Base-by-base conservation (phyloP, 192 early-diverging fungal species). In the Phlyctochytrium planicorne region DNA sequence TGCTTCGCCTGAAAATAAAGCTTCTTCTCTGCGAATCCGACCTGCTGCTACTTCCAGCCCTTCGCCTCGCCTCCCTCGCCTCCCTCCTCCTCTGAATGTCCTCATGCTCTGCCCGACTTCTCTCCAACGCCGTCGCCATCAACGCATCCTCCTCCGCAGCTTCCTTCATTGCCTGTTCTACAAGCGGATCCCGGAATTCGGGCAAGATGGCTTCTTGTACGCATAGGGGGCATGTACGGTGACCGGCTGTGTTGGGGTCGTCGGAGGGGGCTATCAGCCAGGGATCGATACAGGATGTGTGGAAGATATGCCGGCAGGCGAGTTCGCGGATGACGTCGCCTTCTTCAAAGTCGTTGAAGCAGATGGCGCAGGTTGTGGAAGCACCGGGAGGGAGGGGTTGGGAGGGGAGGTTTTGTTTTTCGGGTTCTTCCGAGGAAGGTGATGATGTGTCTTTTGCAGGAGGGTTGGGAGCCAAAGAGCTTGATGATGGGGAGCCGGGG, bases 271-370 rank as follows among this genome's bases (percentile, higher is more conserved):
- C 53, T 30, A 80, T 37, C 27, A 83, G 66, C 75, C 78, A 84
- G 24, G 68, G 78, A 61, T 90, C 90, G 36, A 91, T 76, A 65
- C 90, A 91, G 6, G 76, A 76, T 12, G 62, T 62, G 68, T 91
- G 90, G 68, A 83, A 91, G 30, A 73, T 73, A 63, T 91, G 90
- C 6, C 64, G 68, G 61, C 90, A 91, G 29, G 78, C 53, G 4
- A 91, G 78, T 23, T 82, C 78, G 4, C 90, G 81, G 30, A 87
- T 60, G 10, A 76, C 77, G 34, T 90, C 89, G 35, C 88, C 88
- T 2, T 64, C 53, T 40, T 83, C 80, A 68, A 88, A 91, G 60
- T 88, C 87, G 67, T 82, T 84, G 37, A 91, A 69, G 63, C 90
- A 91, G 53, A 91, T 82, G 3, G 87, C 82, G 47, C 90, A 91